Conservation (phyloP, 2,329 filamentous ascomycete genomes). For the Ophiosphaerella korrae region DNA sequence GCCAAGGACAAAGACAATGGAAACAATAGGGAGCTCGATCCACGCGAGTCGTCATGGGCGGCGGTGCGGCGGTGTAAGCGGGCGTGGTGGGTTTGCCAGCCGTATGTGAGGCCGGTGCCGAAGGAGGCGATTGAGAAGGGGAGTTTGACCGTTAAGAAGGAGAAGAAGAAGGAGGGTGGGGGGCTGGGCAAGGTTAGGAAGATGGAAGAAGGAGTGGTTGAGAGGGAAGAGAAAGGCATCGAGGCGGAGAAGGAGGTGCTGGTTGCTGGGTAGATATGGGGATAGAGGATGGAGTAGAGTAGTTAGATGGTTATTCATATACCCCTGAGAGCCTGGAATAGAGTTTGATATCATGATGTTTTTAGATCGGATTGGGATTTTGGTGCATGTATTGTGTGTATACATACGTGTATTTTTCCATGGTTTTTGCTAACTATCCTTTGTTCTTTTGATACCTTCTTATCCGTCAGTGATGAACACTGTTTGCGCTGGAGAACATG, state of each 20-base stretch:
- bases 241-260: slow-evolving; percentile 62
- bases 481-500: too few species aligned
- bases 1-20: background rate
- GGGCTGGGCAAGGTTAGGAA: slow-evolving; percentile 40
- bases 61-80: slow-evolving; percentile 74
- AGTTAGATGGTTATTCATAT: background rate
- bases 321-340: too few species aligned
- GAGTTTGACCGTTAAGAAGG: slow-evolving; percentile 74
- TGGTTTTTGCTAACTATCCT: too few species aligned
- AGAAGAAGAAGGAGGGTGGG: slow-evolving; percentile 46
- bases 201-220: slow-evolving; percentile 34
- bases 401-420: too few species aligned
- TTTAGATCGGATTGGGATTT: too few species aligned
- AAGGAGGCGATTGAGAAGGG: slow-evolving; percentile 86
- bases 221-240: slow-evolving; percentile 15
- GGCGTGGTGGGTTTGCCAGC: slow-evolving; percentile 90
- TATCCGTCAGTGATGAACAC: too few species aligned
- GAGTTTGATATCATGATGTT: too few species aligned
- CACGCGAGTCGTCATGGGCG: slow-evolving; percentile 64
- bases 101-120: slow-evolving; percentile 83
- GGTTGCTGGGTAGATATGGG: slow-evolving; percentile 17
- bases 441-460: too few species aligned
- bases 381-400: too few species aligned
- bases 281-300: slow-evolving; percentile 19
- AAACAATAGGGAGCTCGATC: slow-evolving; percentile 22